phyloP scores from a whole-genome alignment of 441 rosid species.

The Kokia cookei region DNA sequence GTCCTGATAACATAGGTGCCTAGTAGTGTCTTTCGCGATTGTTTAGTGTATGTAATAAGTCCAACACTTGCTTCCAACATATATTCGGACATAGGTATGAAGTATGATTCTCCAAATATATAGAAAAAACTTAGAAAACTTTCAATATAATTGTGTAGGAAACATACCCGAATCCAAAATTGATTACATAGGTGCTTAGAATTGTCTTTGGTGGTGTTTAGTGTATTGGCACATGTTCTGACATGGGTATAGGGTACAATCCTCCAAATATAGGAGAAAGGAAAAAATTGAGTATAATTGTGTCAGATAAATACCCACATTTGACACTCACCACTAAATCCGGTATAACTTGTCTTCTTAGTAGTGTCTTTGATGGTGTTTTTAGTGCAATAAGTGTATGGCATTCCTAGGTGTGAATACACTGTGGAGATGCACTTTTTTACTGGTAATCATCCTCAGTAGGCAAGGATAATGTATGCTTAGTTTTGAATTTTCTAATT shows the following conservation, averaged over 20 bases:
- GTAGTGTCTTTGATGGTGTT: background rate
- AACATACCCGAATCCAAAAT: too few species aligned
- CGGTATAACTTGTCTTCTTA: background rate
- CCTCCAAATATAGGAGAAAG: background rate
- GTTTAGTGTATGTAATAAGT: background rate
- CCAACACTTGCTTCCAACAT: too few species aligned
- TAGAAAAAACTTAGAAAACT: too few species aligned
- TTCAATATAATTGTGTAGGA: too few species aligned
- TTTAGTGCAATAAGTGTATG: background rate
- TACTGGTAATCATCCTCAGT: background rate
- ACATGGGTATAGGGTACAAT: too few species aligned
- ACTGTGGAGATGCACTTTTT: background rate
- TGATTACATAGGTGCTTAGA: background rate
- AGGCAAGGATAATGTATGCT: background rate
- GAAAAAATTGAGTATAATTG: background rate
- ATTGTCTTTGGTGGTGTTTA: background rate
- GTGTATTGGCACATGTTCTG: background rate
- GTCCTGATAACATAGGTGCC: background rate
- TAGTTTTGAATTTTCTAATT: background rate
- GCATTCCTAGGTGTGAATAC: background rate
- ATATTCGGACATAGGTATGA: background rate
- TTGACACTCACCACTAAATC: background rate
- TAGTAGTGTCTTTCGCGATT: background rate
- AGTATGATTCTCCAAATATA: background rate
- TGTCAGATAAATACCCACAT: background rate